These are phyloP conservation scores for Penicillium sp. DNA, from an alignment of 2,329 filamentous ascomycete genomes.

Conservation along the genomic window DNA sequence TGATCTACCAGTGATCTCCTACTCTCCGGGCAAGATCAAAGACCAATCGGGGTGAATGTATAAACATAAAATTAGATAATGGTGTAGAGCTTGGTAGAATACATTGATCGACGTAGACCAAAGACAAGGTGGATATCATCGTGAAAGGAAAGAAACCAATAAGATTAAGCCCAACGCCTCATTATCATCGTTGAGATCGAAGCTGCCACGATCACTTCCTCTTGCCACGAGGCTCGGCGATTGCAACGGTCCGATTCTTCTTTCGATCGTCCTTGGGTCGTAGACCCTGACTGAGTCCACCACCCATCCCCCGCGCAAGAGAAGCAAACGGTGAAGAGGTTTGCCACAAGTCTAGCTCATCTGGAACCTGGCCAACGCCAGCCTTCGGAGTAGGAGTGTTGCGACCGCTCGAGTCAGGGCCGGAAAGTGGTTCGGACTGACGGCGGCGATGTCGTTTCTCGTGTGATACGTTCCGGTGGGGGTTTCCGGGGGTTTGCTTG, in stretches of 20 bases:
- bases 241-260: conserved; percentile 29
- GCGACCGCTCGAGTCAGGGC: conserved; percentile 20
- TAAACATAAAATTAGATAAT: not conserved
- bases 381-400: conserved; percentile 17
- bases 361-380: conserved; percentile 35
- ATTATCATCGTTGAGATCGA: not conserved
- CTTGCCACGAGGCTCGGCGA: conserved; percentile 17
- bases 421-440: conserved; percentile 23
- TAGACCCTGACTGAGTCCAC: conserved; percentile 47
- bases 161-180: not conserved
- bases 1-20: not conserved
- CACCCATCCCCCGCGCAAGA: conserved; percentile 48
- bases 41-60: not conserved
- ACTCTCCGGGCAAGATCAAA: not conserved
- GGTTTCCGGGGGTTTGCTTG: not conserved
- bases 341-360: conserved; percentile 43
- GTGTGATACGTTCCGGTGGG: conserved; percentile 9
- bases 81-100: conserved; percentile 7
- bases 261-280: conserved; percentile 37
- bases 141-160: conserved; percentile 1
- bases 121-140: conserved; percentile 21
- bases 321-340: conserved; percentile 43
- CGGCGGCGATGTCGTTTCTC: conserved; percentile 29
- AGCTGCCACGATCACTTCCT: conserved; percentile 9
- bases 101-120: conserved; percentile 3